These are phyloP conservation scores for Trichoderma asperelloides DNA, from an alignment of 495 filamentous ascomycete genomes.

Conservation along the genomic window DNA sequence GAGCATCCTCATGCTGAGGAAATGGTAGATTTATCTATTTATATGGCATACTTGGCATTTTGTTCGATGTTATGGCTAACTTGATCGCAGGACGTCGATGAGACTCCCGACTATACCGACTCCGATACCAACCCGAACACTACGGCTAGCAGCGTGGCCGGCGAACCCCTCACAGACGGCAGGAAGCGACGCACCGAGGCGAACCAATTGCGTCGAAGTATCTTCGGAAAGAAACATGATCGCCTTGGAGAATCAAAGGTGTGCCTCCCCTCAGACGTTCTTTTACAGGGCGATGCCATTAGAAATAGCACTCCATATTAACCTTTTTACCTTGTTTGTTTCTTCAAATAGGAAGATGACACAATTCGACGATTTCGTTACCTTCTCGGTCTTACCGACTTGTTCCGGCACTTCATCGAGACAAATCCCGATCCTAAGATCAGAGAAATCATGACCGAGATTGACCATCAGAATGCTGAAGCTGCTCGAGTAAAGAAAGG, in stretches of 20 bases:
- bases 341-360: slow-evolving; percentile 69
- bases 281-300: background rate
- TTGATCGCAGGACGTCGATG: slow-evolving; percentile 54
- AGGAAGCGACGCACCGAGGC: slow-evolving; percentile 78
- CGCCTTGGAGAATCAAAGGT: slow-evolving; percentile 85
- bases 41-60: slow-evolving; percentile 4
- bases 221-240: slow-evolving; percentile 92
- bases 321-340: background rate
- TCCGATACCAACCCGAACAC: slow-evolving; percentile 91
- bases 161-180: slow-evolving; percentile 63
- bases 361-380: slow-evolving; percentile 93
- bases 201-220: slow-evolving; percentile 76
- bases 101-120: slow-evolving; percentile 81
- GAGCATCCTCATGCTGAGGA: slow-evolving; percentile 34
- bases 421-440: slow-evolving; percentile 89
- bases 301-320: background rate
- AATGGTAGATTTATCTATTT: slow-evolving; percentile 35
- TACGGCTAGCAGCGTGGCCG: slow-evolving; percentile 77
- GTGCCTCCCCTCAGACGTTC: slow-evolving; percentile 16
- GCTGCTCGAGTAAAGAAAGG: slow-evolving; percentile 62
- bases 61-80: slow-evolving; percentile 17
- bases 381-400: slow-evolving; percentile 87
- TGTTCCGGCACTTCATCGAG: slow-evolving; percentile 99
- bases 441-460: slow-evolving; percentile 84
- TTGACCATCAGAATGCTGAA: slow-evolving; percentile 84